Base-by-base conservation (phyloP, 371 early-diverging fungal species). In the Mucor mucedo region DNA sequence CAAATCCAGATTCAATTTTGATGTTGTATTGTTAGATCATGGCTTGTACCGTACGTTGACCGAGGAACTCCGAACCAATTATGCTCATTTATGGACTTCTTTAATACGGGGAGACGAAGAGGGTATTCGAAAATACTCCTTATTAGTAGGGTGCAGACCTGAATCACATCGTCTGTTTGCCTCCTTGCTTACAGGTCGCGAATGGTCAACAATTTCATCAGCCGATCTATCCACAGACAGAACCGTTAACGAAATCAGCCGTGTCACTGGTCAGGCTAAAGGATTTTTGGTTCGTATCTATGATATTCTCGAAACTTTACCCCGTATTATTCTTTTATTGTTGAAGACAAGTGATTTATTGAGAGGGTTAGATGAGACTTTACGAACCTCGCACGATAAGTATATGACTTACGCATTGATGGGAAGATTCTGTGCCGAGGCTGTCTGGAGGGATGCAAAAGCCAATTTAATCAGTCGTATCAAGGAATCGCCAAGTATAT, bases 321-420 rank as follows among this genome's bases (percentile, higher is more conserved):
- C 96, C 0, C 83, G 93, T 0, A 87, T 91, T 35, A 80, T 97
- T 13, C 68, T 96, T 2, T 75, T 96, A 52, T 76, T 96, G 10
- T 83, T 97, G 53, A 97, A 96, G 69, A 96, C 96, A 3, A 91
- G 95, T 69, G 97, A 97, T 67, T 71, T 97, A 10, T 67, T 97
- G 14, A 83, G 96, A 27, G 80, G 77, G 1, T 58, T 87, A 41
- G 85, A 86, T 48, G 87, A 86, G 64, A 73, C 69, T 27, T 53
- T 86, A n/a, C 57, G 70, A 29, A 70, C 66, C 0, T 72, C 72
- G 5, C 60, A 66, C 2, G 71, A 72, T n/a, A 71, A 76, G 40
- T 75, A 76, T 58, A 71, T 72, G 58, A 84, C 87, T 2, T 84
- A 84, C 71, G 81, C 78, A 2, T 73, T 86, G 13, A 83, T 84